Percentiles rank a stretch among this genome's conserved stretches.
These are phyloP conservation scores for Curvularia hawaiiensis DNA, from an alignment of 2,329 filamentous ascomycete species.

Conservation along the genomic window DNA sequence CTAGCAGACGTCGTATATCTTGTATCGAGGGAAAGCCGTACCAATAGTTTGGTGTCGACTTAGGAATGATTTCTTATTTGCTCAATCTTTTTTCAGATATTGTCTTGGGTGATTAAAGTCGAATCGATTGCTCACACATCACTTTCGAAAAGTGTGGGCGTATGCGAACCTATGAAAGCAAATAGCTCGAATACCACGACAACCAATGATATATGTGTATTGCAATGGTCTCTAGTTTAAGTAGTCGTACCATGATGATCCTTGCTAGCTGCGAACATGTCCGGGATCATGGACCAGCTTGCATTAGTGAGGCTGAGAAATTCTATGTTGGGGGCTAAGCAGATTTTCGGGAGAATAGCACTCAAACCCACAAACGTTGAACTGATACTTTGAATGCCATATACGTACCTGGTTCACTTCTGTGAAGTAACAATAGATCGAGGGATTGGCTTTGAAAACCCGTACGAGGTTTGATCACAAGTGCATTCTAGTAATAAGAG, in stretches of 20 bases:
- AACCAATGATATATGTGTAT: background rate
- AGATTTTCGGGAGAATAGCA: no score
- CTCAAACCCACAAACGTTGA: no score
- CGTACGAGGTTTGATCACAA: background rate
- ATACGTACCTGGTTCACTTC: background rate
- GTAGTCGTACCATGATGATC: background rate
- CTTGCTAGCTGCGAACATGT: background rate
- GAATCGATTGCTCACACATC: background rate
- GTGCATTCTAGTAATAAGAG: no score
- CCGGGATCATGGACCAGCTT: background rate
- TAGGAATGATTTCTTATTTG: background rate
- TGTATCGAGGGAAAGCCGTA: background rate
- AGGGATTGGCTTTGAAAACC: background rate
- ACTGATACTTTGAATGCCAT: no score
- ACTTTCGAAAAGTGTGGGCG: background rate
- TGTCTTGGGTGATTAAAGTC: background rate
- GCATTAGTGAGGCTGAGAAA: background rate
- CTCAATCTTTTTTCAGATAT: background rate
- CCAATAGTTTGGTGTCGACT: background rate
- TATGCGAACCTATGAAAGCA: background rate
- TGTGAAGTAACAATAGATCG: background rate
- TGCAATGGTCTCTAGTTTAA: background rate
- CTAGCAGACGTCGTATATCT: background rate
- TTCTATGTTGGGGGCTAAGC: no score
- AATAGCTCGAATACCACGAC: background rate